Evolutionary conservation across 2,329 filamentous ascomycete species (phyloP).

Genomic region (Pestalotiopsis fici): DNA sequence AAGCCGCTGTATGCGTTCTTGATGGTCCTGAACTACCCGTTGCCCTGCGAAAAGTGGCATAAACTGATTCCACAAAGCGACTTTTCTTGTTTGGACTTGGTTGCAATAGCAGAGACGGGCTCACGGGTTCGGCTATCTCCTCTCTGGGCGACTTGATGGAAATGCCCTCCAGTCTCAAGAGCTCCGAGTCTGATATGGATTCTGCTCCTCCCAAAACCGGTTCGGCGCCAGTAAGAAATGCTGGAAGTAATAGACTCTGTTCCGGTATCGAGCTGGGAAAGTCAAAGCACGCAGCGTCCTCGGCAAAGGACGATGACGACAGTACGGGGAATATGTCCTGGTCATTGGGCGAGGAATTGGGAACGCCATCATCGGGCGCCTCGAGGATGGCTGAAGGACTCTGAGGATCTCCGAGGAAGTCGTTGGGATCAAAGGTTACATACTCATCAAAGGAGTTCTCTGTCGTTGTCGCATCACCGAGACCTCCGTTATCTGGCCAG

Average conservation of each 20-base stretch:
- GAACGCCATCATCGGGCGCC: constrained; percentile 20
- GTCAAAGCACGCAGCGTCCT: background rate
- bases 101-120: constrained; percentile 25
- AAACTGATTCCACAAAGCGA: constrained; percentile 27
- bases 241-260: constrained; percentile 15
- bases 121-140: constrained; percentile 24
- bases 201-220: constrained; percentile 31
- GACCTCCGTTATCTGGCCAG: constrained; percentile 30
- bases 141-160: constrained; percentile 36
- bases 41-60: constrained; percentile 26
- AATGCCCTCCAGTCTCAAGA: constrained; percentile 49
- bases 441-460: constrained; percentile 35
- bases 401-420: constrained; percentile 27
- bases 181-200: constrained; percentile 49
- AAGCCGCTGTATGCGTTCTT: constrained; percentile 1
- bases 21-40: constrained; percentile 21
- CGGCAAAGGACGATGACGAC: constrained; percentile 7
- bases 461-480: constrained; percentile 17
- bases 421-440: constrained; percentile 30
- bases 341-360: constrained; percentile 19
- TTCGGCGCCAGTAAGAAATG: constrained; percentile 18
- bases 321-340: constrained; percentile 17
- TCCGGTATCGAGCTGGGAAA: background rate
- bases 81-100: constrained; percentile 25
- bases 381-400: constrained; percentile 32